A percentile compares a stretch with the other conserved stretches of the same genome.
These are phyloP conservation scores for Simplicillium aogashimaense DNA, from an alignment of 2,329 filamentous ascomycete species.

Conservation along the genomic window DNA sequence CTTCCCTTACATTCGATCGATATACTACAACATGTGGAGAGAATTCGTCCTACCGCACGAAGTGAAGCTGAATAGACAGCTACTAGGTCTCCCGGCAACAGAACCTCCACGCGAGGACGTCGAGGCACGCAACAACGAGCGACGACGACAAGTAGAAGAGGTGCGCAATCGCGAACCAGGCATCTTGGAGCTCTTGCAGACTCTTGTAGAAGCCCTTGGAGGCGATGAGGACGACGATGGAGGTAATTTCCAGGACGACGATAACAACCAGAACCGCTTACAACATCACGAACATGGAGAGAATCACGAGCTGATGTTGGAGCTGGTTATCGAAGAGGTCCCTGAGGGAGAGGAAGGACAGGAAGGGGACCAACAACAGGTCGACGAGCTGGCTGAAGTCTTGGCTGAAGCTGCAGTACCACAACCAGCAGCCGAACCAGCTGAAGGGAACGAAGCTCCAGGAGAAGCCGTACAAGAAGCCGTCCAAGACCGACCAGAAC, in stretches of 20 bases:
- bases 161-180: conserved; percentile 14
- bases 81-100: conserved; percentile 27
- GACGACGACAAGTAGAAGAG: conserved; percentile 2
- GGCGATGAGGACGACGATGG: conserved; percentile 10
- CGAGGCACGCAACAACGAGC: conserved; percentile 10
- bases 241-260: background rate
- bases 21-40: conserved; percentile 37
- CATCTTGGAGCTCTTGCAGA: conserved; percentile 24
- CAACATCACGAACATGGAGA: conserved; percentile 13
- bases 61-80: conserved; percentile 33
- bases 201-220: conserved; percentile 24
- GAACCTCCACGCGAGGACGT: conserved; percentile 13
- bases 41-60: conserved; percentile 37
- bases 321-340: conserved; percentile 22
- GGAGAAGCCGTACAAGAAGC: no score
- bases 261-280: conserved; percentile 11
- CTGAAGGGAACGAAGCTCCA: background rate
- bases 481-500: background rate
- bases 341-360: conserved; percentile 9
- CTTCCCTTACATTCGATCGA: conserved; percentile 34
- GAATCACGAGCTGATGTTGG: conserved; percentile 19
- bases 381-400: background rate
- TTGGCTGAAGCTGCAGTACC: background rate
- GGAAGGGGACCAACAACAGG: background rate
- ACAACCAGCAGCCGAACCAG: conserved; percentile 3